Conservation (phyloP, 345 rosid species). For the Lagerstroemia speciosa region DNA sequence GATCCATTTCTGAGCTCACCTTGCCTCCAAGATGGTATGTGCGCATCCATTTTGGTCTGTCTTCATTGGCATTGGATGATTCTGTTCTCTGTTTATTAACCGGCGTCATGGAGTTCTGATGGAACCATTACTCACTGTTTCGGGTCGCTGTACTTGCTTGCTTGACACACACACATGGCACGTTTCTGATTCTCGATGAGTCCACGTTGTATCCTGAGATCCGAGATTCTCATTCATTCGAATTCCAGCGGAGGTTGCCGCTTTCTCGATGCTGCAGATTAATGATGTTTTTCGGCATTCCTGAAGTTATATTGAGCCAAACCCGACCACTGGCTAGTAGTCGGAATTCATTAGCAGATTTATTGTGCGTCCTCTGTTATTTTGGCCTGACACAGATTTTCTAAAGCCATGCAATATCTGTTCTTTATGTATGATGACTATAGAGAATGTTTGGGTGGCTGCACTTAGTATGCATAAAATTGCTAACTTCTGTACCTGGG, state of each 20-base stretch:
- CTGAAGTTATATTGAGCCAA: neutral
- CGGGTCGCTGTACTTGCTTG: neutral
- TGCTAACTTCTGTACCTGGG: neutral
- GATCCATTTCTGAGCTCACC: constrained; percentile 2
- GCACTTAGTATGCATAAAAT: neutral
- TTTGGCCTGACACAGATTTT: no score
- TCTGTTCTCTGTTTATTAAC: neutral
- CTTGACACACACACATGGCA: neutral
- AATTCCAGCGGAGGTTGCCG: neutral
- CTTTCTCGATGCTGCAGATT: neutral
- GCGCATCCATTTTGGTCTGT: neutral
- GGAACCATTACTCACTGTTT: neutral
- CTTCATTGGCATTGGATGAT: neutral
- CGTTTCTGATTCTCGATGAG: neutral
- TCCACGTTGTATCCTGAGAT: neutral
- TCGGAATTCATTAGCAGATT: no score
- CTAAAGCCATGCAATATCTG: no score
- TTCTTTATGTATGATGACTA: neutral
- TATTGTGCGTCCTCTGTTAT: no score
- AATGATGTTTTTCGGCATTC: neutral
- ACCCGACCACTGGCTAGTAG: no score
- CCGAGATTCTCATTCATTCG: neutral
- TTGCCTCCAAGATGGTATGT: constrained; percentile 5
- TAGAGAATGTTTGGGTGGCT: neutral
- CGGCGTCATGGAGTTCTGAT: neutral